These are phyloP conservation scores for Taiwanofungus camphoratus DNA, from an alignment of 1,284 basidiomycete species.

Conservation along the genomic window DNA sequence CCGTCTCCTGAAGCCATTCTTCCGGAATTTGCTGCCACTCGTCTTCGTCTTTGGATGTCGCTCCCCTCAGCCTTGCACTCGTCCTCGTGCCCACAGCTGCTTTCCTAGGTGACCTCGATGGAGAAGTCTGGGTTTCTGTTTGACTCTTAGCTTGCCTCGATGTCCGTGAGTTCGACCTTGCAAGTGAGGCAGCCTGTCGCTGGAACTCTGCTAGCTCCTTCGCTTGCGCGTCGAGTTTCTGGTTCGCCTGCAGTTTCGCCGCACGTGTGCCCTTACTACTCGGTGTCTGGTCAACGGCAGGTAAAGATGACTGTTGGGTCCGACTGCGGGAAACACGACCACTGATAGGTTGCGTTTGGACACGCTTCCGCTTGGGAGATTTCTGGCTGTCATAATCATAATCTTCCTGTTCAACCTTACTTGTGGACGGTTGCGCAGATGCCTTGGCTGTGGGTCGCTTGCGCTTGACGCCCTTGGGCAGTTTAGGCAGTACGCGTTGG, in stretches of 20 bases:
- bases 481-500: constrained; percentile 62
- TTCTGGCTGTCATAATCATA: constrained; percentile 22
- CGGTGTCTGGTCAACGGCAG: constrained; percentile 21
- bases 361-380: constrained; percentile 25
- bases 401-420: constrained; percentile 17
- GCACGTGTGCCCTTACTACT: constrained; percentile 42
- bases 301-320: constrained; percentile 19
- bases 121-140: neutral
- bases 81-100: constrained; percentile 51
- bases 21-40: constrained; percentile 77
- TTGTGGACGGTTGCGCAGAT: constrained; percentile 11
- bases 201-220: constrained; percentile 60
- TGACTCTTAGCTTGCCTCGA: constrained; percentile 4
- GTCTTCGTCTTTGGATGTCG: constrained; percentile 29
- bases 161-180: constrained; percentile 15
- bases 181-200: constrained; percentile 35
- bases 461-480: constrained; percentile 46
- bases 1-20: constrained; percentile 54
- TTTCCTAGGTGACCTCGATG: constrained; percentile 19
- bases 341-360: constrained; percentile 5
- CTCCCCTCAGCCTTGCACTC: constrained; percentile 61
- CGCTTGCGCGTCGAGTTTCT: constrained; percentile 61
- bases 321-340: constrained; percentile 22
- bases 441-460: constrained; percentile 34
- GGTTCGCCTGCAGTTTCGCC: constrained; percentile 66